Conservation (phyloP, 768 basidiomycete genomes). For the Trametes meyenii region DNA sequence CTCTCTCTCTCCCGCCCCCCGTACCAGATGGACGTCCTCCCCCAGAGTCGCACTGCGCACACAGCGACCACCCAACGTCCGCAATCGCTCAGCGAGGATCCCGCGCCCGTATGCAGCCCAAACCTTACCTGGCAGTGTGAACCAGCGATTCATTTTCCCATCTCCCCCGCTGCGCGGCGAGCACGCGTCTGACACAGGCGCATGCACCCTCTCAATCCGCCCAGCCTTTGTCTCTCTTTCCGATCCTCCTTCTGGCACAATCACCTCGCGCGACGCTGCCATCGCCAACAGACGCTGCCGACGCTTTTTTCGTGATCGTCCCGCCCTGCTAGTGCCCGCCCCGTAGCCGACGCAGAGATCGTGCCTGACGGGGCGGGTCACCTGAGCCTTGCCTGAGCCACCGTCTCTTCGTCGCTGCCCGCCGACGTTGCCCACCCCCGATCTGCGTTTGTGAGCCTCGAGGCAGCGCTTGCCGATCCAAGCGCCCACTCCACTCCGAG, state of each 20-base stretch:
- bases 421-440: neutral
- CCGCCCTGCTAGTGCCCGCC: conserved; percentile 9
- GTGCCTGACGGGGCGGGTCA: conserved; percentile 15
- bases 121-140: conserved; percentile 2
- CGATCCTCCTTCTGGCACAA: neutral
- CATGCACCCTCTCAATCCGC: neutral
- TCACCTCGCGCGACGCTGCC: neutral
- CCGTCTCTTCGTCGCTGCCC: neutral
- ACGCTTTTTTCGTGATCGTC: neutral
- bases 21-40: too few species aligned
- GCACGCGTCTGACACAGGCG: neutral
- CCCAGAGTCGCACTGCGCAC: neutral
- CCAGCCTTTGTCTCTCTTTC: neutral
- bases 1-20: neutral
- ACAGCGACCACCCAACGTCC: neutral
- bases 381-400: conserved; percentile 11
- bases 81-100: neutral
- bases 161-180: neutral
- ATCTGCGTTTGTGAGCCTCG: conserved; percentile 15
- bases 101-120: neutral
- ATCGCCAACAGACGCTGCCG: neutral
- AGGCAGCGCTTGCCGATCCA: neutral
- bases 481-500: neutral
- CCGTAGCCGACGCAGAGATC: neutral
- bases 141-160: neutral